Evolutionary conservation across 2,329 filamentous ascomycete genomes (phyloP).

Genomic region (Ophiostoma triangulosporum): DNA sequence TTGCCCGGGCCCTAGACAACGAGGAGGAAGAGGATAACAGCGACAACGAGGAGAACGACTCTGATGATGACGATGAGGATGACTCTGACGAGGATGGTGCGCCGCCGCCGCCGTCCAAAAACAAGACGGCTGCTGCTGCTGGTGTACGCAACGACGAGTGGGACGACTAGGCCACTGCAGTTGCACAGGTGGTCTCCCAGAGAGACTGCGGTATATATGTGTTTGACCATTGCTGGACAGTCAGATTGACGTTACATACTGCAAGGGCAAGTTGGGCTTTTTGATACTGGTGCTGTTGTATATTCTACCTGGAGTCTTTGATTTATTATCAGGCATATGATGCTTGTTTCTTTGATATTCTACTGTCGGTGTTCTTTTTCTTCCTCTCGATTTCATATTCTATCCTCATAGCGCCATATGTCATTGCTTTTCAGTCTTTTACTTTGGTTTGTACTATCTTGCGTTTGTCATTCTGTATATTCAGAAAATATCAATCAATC

Average conservation of each 20-base stretch:
- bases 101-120: slow-evolving; percentile 6
- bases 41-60: slow-evolving; percentile 34
- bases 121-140: background rate
- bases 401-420: too few relatives aligned
- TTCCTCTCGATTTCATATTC: too few relatives aligned
- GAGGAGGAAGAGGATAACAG: slow-evolving; percentile 27
- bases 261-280: background rate
- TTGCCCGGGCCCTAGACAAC: slow-evolving; percentile 44
- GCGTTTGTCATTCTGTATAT: background rate
- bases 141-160: slow-evolving; percentile 17
- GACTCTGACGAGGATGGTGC: slow-evolving; percentile 32
- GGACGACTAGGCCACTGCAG: slow-evolving; percentile 7
- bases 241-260: background rate
- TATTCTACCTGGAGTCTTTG: background rate
- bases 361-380: background rate
- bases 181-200: background rate
- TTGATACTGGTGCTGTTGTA: background rate
- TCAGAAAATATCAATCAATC: too few relatives aligned
- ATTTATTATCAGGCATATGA: background rate
- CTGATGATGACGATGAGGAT: slow-evolving; percentile 26
- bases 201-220: background rate
- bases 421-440: too few relatives aligned
- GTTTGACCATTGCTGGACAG: background rate
- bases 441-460: too few relatives aligned
- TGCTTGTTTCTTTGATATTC: background rate